Conservation (phyloP, 163 green algal species). For the Chlamydomonas reinhardtii region DNA sequence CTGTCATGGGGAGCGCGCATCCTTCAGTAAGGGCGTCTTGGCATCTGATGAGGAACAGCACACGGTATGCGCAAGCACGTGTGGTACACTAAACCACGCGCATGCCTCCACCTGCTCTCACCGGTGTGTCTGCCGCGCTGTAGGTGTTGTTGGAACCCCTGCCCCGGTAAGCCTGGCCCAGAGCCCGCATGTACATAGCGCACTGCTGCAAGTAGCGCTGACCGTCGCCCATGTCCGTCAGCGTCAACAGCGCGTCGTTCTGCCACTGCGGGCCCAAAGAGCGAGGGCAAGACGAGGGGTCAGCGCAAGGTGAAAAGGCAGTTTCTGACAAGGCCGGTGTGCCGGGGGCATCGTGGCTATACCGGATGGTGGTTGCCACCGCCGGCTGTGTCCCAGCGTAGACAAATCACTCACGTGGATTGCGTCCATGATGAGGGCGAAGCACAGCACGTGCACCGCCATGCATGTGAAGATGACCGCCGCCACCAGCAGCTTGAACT, state of each 20-base stretch:
- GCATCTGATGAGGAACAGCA: too few relatives aligned
- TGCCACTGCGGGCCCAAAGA: neutral
- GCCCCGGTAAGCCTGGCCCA: constrained; percentile 21
- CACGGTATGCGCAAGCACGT: too few relatives aligned
- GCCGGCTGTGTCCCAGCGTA: too few relatives aligned
- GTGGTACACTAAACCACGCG: too few relatives aligned
- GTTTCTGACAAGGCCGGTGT: too few relatives aligned
- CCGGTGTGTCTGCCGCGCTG: neutral
- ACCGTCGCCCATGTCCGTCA: neutral
- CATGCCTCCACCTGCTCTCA: neutral
- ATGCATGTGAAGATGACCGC: neutral
- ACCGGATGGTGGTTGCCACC: too few relatives aligned
- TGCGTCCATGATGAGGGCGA: constrained; percentile 23
- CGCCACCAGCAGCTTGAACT: neutral
- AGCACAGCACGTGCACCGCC: constrained; percentile 22
- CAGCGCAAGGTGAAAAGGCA: too few relatives aligned
- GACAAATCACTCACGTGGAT: neutral
- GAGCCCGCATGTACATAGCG: neutral
- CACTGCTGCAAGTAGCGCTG: constrained; percentile 16
- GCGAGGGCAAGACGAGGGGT: too few relatives aligned
- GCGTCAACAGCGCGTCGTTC: neutral
- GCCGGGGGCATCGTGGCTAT: too few relatives aligned
- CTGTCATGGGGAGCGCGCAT: neutral
- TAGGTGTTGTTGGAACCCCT: constrained; percentile 7
- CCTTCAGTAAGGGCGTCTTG: too few relatives aligned